phyloP scores from a whole-genome alignment of 768 basidiomycete species.

The Xerocomellus chrysenteron region DNA sequence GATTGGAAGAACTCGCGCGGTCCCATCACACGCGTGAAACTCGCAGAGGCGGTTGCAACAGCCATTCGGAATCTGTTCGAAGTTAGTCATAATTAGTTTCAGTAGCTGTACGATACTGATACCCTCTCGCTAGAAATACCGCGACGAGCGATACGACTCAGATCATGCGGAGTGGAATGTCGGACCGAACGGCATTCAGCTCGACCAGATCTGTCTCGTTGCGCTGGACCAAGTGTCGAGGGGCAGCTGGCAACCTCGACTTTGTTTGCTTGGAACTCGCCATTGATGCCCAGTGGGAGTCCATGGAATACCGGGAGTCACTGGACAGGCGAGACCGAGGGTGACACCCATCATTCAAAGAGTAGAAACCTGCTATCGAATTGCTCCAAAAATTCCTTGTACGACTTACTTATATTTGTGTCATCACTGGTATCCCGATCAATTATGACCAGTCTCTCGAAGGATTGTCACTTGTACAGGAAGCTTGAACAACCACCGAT shows the following conservation, averaged over 20 bases:
- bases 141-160: conserved; percentile 6
- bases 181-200: conserved; percentile 24
- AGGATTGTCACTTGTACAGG: too few species aligned
- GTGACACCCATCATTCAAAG: too few species aligned
- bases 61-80: conserved; percentile 64
- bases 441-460: too few species aligned
- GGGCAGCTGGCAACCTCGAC: conserved; percentile 77
- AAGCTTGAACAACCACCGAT: too few species aligned
- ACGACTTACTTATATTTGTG: too few species aligned
- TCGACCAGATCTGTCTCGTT: conserved; percentile 49
- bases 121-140: conserved; percentile 11
- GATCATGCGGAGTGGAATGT: conserved; percentile 21
- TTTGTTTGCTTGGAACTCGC: conserved; percentile 44
- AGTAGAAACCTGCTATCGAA: too few species aligned
- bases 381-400: too few species aligned
- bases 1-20: conserved; percentile 72
- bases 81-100: conserved; percentile 32
- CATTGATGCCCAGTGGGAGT: conserved; percentile 4
- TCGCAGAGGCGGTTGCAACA: conserved; percentile 74
- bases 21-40: conserved; percentile 68
- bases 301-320: too few species aligned
- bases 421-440: too few species aligned
- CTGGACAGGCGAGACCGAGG: too few species aligned
- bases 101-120: conserved; percentile 10
- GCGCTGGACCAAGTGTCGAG: conserved; percentile 75